These are phyloP conservation scores for Clonostachys solani DNA, from an alignment of 2,329 filamentous ascomycete genomes.

Conservation along the genomic window DNA sequence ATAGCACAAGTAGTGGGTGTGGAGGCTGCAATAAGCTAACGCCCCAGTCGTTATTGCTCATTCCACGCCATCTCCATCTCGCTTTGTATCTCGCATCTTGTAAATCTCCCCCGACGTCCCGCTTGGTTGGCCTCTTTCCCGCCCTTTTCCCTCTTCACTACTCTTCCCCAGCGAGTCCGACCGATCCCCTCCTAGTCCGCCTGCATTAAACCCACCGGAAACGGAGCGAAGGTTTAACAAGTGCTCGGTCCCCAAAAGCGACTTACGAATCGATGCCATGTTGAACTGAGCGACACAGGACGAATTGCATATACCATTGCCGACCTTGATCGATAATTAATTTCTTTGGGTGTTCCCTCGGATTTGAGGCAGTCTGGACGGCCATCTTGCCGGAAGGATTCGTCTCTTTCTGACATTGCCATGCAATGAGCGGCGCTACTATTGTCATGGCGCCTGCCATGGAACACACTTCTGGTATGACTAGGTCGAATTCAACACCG, in stretches of 20 bases:
- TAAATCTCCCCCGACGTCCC: background rate
- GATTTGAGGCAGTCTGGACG: too few species aligned
- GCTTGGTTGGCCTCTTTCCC: background rate
- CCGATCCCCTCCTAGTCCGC: background rate
- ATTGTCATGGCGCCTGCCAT: conserved; percentile 33
- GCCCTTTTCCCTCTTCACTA: background rate
- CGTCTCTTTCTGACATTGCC: conserved; percentile 6
- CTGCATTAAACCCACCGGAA: background rate
- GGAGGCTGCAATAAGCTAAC: too few species aligned
- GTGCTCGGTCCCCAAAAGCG: too few species aligned
- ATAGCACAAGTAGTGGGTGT: too few species aligned
- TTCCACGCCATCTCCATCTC: too few species aligned
- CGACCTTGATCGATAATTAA: background rate
- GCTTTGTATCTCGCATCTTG: background rate
- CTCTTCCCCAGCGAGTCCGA: background rate
- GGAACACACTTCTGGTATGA: conserved; percentile 18
- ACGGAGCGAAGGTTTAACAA: too few species aligned
- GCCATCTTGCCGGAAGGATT: too few species aligned
- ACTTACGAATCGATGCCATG: too few species aligned
- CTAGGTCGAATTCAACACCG: conserved; percentile 27
- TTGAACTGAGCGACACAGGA: too few species aligned
- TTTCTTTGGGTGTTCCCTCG: background rate
- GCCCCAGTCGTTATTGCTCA: too few species aligned
- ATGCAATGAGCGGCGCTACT: conserved; percentile 29
- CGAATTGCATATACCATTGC: too few species aligned